Conservation (phyloP, 306 rosid species). For the Arachis hypogaea region DNA sequence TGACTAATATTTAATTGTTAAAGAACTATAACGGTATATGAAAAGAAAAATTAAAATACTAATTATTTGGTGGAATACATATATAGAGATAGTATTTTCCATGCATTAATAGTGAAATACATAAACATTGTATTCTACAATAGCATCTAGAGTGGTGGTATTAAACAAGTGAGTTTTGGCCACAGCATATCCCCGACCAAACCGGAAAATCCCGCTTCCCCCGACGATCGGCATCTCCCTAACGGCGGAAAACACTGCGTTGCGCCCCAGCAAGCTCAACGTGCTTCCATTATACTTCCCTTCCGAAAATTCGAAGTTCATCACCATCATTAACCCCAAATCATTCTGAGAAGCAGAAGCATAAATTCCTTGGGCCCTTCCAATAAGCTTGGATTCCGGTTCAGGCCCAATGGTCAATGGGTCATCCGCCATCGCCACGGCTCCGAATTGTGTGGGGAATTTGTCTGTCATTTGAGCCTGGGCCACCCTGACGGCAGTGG, state of each 20-base stretch:
- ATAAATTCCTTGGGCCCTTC: conserved; percentile 60
- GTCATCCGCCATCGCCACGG: conserved; percentile 47
- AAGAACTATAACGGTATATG: no score
- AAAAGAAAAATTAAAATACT: no score
- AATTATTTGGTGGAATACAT: no score
- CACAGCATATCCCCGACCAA: neutral
- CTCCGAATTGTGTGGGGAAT: conserved; percentile 47
- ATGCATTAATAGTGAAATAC: neutral
- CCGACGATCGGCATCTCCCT: neutral
- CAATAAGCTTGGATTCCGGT: conserved; percentile 43
- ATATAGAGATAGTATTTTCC: no score
- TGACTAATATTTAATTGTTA: no score
- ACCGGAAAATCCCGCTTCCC: neutral
- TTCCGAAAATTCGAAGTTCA: conserved; percentile 33
- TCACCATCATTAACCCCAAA: conserved; percentile 1
- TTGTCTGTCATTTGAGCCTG: conserved; percentile 40
- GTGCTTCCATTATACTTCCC: conserved; percentile 41
- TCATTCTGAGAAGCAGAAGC: conserved; percentile 50
- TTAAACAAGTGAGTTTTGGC: neutral
- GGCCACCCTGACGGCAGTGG: conserved; percentile 47
- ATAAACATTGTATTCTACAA: neutral
- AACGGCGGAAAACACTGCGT: neutral
- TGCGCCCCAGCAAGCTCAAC: conserved; percentile 39
- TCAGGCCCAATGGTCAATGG: conserved; percentile 50
- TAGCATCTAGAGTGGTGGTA: neutral